Percentiles rank a stretch among this genome's conserved stretches.
phyloP scores from a whole-genome alignment of 176 grass and related monocot species.

The Ensete glaucum region DNA sequence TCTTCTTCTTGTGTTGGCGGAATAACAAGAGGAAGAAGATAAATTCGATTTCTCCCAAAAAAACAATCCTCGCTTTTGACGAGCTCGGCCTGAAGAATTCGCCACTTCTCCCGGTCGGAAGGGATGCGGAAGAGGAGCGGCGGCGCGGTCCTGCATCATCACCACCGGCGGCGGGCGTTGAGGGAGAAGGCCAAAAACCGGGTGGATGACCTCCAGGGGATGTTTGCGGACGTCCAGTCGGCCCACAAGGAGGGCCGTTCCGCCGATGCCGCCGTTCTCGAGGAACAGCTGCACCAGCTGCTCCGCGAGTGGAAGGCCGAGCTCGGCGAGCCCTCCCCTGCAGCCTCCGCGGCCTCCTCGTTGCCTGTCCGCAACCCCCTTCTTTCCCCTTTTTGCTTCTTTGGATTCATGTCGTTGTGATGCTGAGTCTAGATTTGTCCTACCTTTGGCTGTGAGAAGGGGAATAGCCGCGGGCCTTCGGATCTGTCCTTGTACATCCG shows the following conservation, averaged over 20 bases:
- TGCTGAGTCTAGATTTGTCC: background rate
- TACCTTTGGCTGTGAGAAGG: background rate
- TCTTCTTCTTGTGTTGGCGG: too few relatives aligned
- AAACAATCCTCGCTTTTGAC: too few relatives aligned
- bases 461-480: background rate
- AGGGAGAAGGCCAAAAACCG: slow-evolving; percentile 10
- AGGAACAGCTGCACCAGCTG: slow-evolving; percentile 8
- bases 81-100: too few relatives aligned
- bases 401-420: background rate
- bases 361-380: background rate
- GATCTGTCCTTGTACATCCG: slow-evolving; percentile 6
- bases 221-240: background rate
- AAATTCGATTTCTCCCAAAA: too few relatives aligned
- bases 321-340: slow-evolving; percentile 5
- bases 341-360: background rate
- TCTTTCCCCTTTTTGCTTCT: background rate
- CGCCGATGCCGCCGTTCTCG: background rate
- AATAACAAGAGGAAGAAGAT: too few relatives aligned
- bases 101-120: background rate
- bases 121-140: background rate
- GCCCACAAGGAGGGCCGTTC: background rate
- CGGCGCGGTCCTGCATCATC: background rate
- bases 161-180: background rate
- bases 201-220: slow-evolving; percentile 7
- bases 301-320: slow-evolving; percentile 14